Evolutionary conservation across 345 rosid genomes (phyloP).

Genomic region (Erodium maritimum): DNA sequence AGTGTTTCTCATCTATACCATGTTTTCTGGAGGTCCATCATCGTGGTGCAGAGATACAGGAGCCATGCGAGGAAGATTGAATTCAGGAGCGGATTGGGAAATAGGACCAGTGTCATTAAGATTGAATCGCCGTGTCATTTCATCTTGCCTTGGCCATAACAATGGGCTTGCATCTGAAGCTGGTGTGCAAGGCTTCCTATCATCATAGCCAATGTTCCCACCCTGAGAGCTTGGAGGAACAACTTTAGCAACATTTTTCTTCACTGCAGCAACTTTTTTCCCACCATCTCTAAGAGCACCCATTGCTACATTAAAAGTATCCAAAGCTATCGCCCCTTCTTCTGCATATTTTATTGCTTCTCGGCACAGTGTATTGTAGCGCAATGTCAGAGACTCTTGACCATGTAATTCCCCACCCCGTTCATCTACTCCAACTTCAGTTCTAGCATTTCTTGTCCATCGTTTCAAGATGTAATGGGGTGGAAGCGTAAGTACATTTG

Average conservation of each 20-base stretch:
- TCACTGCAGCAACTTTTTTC: constrained; percentile 48
- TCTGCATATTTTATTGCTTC: constrained; percentile 83
- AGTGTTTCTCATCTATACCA: constrained; percentile 29
- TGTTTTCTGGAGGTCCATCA: constrained; percentile 61
- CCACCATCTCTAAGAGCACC: constrained; percentile 60
- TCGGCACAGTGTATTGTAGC: constrained; percentile 63
- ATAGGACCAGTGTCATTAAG: constrained; percentile 50
- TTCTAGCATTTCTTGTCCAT: constrained; percentile 88
- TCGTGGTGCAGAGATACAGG: constrained; percentile 78
- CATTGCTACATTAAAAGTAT: constrained; percentile 58
- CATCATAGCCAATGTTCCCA: constrained; percentile 36
- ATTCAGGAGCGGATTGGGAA: constrained; percentile 59
- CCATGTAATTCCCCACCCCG: constrained; percentile 30
- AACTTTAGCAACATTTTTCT: constrained; percentile 59
- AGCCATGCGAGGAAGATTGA: constrained; percentile 79
- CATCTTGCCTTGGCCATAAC: constrained; percentile 92
- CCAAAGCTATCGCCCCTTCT: constrained; percentile 65
- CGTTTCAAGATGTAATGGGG: constrained; percentile 68
- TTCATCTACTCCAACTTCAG: constrained; percentile 43
- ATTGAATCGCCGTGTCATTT: constrained; percentile 49
- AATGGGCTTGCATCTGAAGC: constrained; percentile 59
- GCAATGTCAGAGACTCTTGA: constrained; percentile 36
- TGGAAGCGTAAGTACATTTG: constrained; percentile 82
- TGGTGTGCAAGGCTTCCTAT: constrained; percentile 32
- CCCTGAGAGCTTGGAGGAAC: constrained; percentile 44